Evolutionary conservation across 768 basidiomycete species (phyloP).

Genomic region (Russula sp.): DNA sequence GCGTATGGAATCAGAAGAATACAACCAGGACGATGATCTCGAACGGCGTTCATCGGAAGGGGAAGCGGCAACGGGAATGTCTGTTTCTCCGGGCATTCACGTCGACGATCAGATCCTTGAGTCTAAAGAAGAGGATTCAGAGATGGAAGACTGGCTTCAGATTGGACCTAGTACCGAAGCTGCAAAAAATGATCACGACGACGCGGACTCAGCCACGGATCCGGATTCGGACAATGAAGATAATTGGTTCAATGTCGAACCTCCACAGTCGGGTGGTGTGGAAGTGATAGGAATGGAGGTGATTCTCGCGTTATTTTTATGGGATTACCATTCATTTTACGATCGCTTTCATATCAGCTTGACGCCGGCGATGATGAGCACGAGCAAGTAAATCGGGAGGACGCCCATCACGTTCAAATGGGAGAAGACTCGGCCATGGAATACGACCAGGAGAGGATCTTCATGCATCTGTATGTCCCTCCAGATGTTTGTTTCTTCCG

Average conservation of each 20-base stretch:
- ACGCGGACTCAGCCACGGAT: constrained; percentile 49
- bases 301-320: background rate
- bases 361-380: constrained; percentile 10
- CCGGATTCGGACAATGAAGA: constrained; percentile 62
- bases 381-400: background rate
- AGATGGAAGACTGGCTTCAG: constrained; percentile 22
- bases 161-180: constrained; percentile 30
- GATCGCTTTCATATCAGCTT: background rate
- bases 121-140: constrained; percentile 33
- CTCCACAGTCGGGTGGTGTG: constrained; percentile 6
- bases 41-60: background rate
- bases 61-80: background rate
- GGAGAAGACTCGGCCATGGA: constrained; percentile 68
- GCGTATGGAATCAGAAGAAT: constrained; percentile 42
- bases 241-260: constrained; percentile 36
- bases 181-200: constrained; percentile 31
- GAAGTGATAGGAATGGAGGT: constrained; percentile 12
- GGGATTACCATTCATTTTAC: background rate
- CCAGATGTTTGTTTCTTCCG: background rate
- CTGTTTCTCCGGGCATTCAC: background rate
- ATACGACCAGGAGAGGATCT: constrained; percentile 75
- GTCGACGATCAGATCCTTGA: background rate
- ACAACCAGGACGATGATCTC: constrained; percentile 27
- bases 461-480: constrained; percentile 66
- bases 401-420: constrained; percentile 38